Conservation (phyloP, 2,329 filamentous ascomycete species). For the Onygena corvina region DNA sequence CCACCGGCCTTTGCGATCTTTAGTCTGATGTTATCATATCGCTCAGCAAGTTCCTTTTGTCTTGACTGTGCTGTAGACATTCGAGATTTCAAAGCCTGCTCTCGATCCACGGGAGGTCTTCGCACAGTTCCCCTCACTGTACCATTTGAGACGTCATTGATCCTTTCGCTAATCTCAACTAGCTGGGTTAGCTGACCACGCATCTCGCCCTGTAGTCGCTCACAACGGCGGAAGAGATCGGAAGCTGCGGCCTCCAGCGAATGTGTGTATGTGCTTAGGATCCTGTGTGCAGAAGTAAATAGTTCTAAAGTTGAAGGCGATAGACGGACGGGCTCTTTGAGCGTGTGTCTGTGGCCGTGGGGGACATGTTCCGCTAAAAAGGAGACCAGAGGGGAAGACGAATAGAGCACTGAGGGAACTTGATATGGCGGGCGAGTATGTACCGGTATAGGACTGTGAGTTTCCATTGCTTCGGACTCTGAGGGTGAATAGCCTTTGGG, state of each 20-base stretch:
- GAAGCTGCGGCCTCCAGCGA: slow-evolving; percentile 37
- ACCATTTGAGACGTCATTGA: slow-evolving; percentile 33
- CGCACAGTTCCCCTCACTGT: slow-evolving; percentile 15
- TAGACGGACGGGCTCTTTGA: slow-evolving; percentile 37
- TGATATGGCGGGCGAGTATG: slow-evolving; percentile 34
- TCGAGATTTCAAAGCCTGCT: slow-evolving; percentile 29
- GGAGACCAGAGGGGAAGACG: slow-evolving; percentile 27
- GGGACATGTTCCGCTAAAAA: slow-evolving; percentile 35
- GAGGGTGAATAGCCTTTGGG: slow-evolving; percentile 20
- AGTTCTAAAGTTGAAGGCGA: slow-evolving; percentile 39
- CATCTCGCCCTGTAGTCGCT: slow-evolving; percentile 38
- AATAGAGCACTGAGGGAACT: slow-evolving; percentile 31
- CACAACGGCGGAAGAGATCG: slow-evolving; percentile 42
- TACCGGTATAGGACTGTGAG: slow-evolving; percentile 20
- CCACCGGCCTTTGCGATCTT: slow-evolving; percentile 34
- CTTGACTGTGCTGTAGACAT: slow-evolving; percentile 30
- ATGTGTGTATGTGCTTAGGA: slow-evolving; percentile 36
- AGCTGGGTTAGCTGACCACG: slow-evolving; percentile 37
- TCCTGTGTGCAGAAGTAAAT: slow-evolving; percentile 37
- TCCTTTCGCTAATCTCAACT: slow-evolving; percentile 34
- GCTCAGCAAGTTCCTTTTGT: slow-evolving; percentile 30
- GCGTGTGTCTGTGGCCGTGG: slow-evolving; percentile 31
- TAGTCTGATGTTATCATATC: slow-evolving; percentile 35
- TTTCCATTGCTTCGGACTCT: slow-evolving; percentile 18
- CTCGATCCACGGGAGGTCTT: slow-evolving; percentile 24